A percentile compares a stretch with the other conserved stretches of the same genome.
phyloP scores from a whole-genome alignment of 2,329 filamentous ascomycete genomes.

The Scorias spongiosa region DNA sequence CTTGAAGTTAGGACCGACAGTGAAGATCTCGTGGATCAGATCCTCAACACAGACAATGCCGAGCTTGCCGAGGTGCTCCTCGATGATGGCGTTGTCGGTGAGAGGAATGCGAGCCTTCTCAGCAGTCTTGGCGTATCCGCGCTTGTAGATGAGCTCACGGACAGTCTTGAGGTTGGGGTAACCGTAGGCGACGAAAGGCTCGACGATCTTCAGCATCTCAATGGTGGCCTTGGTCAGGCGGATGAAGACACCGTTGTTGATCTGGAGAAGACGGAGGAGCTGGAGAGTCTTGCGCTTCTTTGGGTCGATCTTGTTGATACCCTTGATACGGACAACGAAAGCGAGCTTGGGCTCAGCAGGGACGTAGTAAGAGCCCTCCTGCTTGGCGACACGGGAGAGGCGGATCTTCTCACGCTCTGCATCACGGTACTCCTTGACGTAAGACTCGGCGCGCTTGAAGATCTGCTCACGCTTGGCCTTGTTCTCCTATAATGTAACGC shows the following conservation, averaged over 20 bases:
- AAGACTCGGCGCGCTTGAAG: conserved; percentile 99
- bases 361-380: conserved; percentile 86
- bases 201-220: conserved; percentile 95
- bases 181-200: conserved; percentile 98
- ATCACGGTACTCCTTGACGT: conserved; percentile 99
- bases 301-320: conserved; percentile 99
- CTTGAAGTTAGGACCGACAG: conserved; percentile 96
- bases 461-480: conserved; percentile 98
- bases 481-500: conserved; percentile 52
- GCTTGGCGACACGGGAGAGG: conserved; percentile 75
- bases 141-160: conserved; percentile 99
- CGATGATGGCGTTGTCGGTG: conserved; percentile 95
- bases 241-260: conserved; percentile 99
- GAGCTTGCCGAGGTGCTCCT: conserved; percentile 93
- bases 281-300: conserved; percentile 99
- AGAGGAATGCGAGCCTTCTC: conserved; percentile 95
- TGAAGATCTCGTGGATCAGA: conserved; percentile 97
- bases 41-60: conserved; percentile 99
- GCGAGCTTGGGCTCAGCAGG: conserved; percentile 89
- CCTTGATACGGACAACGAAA: conserved; percentile 99
- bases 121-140: conserved; percentile 86
- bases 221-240: conserved; percentile 92
- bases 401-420: conserved; percentile 97
- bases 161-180: conserved; percentile 99
- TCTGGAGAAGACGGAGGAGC: conserved; percentile 97